These are phyloP conservation scores for Ceratocystis variospora DNA, from an alignment of 2,329 filamentous ascomycete species.

Conservation along the genomic window DNA sequence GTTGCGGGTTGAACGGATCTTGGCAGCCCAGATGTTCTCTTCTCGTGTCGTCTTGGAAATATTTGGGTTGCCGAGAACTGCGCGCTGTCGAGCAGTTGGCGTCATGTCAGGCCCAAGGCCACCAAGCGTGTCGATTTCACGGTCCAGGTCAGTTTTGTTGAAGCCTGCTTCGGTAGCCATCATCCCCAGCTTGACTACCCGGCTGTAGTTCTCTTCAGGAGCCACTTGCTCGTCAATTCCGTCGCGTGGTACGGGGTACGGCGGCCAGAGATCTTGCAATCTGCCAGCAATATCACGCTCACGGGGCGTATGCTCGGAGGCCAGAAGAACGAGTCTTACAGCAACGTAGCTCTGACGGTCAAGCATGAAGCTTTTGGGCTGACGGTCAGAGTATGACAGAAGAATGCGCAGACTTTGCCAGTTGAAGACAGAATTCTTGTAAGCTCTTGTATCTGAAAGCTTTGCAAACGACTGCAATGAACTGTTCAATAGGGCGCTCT, in stretches of 20 bases:
- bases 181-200: constrained; percentile 38
- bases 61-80: constrained; percentile 22
- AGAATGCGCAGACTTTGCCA: constrained; percentile 46
- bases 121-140: constrained; percentile 37
- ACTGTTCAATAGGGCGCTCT: constrained; percentile 28
- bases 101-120: constrained; percentile 37
- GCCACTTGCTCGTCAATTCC: constrained; percentile 44
- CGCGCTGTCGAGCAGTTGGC: constrained; percentile 42
- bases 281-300: constrained; percentile 38
- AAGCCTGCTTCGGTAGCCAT: constrained; percentile 46
- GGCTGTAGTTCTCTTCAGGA: constrained; percentile 39
- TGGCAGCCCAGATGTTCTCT: constrained; percentile 37
- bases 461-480: constrained; percentile 26
- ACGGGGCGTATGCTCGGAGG: constrained; percentile 36
- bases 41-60: neutral
- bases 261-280: constrained; percentile 44
- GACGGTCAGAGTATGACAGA: constrained; percentile 36
- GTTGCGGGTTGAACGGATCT: constrained; percentile 45
- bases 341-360: constrained; percentile 39
- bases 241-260: constrained; percentile 43
- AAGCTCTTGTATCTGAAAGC: constrained; percentile 25
- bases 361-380: constrained; percentile 38
- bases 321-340: constrained; percentile 40
- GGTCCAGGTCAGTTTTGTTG: constrained; percentile 32
- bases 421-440: constrained; percentile 32